Base-by-base conservation (phyloP, 2,329 filamentous ascomycete species). In the Grosmannia clavigera region DNA sequence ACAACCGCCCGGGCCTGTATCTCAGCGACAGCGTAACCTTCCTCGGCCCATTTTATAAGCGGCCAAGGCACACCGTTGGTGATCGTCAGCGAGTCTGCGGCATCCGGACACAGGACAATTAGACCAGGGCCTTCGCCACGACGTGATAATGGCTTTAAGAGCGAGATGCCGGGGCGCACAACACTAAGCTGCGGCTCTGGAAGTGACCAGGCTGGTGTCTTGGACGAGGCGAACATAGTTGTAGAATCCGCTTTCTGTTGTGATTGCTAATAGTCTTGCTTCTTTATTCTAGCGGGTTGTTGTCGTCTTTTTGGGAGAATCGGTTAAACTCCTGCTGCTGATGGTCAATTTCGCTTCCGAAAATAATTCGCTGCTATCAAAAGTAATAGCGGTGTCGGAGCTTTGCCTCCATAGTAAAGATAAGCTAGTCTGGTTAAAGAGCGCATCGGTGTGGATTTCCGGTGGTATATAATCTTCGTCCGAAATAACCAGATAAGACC, bases 31-130 rank as follows among this genome's bases (percentile, higher is more conserved):
- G 80, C 74, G 64, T 81, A 88, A 0, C 85, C 83, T 68, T 89
- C 86, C 67, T 89, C 85, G 0, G 84, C 85, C 86, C 86, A 88
- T 70, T 88, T 89, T 62, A 81, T 68, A 16, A 81, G 66, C 0
- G 82, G 81, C 10, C 52, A 58, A 1, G 61, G 61, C 29, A 61
- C 59, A 14, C 61, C 61, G 25, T 61, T 46, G 6, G 27, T n/a
- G 43, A 62, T 61, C 7, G 56, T 57, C 7, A 60, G 46, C 19
- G 53, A 16, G 9, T 62, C 55, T 2, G 61, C 3, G 5, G 59
- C 55, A 1, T 59, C 43, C 12, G 57, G 57, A 11, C 55, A 58
- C 1, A 62, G 46, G 6, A 62, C 52, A 4, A 62, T 27, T 1
- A 62, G 56, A 1, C 61, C 60, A 2, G 60, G 60, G 1, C 60